Base-by-base conservation (phyloP, 139 green algal genomes). In the Edaphochlamys debaryana region DNA sequence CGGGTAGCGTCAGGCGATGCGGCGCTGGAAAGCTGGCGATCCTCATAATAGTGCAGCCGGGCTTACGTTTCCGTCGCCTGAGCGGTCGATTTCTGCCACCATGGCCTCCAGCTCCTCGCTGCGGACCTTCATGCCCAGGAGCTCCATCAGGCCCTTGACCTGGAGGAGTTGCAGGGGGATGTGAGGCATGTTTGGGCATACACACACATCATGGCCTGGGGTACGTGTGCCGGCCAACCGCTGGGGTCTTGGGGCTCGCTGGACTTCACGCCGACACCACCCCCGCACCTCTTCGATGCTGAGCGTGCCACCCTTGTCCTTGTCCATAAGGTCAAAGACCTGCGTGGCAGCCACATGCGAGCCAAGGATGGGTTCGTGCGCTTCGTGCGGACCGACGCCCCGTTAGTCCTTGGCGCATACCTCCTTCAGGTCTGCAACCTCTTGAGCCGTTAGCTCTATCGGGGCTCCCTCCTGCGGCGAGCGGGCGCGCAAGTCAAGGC, bases 261-360 rank as follows among this genome's bases (percentile, higher is more conserved):
- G n/a, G n/a, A n/a, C n/a, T n/a, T n/a, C n/a, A n/a, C n/a, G n/a
- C n/a, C n/a, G n/a, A n/a, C n/a, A n/a, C n/a, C n/a, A n/a, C 9
- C 19, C 5, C 36, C 66, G 4, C 67, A 91, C 82, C 73, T 91
- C 87, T 9, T 82, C 58, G 11, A 70, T 60, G 32, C 42, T 76
- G 7, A 91, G 76, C 0, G 54, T 87, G 1, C 87, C 87, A 3
- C 87, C 87, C 67, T 87, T 91, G 50, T 91, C 87, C 41, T 73
- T 88, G 71, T 91, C 87, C 87, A 91, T 87, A 9, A 91, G 45
- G 32, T 91, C 87, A 77, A 91, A 91, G 13, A 90, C 75, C 86
- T 89, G 72, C 34, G 41, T 9, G 19, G 50, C 42, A 7, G 48
- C 25, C 13, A n/a, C 62, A 38, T 29, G 54, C 20, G 54, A 9